These are phyloP conservation scores for Parmales sp. DNA, from an alignment of 108 stramenopile genomes.

Conservation along the genomic window DNA sequence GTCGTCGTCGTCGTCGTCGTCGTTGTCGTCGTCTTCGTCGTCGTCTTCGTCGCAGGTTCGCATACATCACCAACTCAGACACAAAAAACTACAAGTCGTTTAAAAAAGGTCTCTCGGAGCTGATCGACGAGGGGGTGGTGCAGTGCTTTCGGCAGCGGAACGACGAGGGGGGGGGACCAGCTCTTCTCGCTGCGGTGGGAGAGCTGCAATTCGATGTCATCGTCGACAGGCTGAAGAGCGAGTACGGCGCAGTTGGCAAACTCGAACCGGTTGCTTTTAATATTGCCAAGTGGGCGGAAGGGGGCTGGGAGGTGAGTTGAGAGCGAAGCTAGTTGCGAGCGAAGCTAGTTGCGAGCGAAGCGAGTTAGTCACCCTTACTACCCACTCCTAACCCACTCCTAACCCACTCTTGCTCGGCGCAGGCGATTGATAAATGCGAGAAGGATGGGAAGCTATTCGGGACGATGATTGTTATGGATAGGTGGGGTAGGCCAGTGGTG, in stretches of 20 bases:
- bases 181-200: conserved; percentile 87
- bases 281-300: conserved; percentile 83
- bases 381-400: no score
- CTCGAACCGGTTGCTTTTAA: conserved; percentile 80
- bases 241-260: conserved; percentile 74
- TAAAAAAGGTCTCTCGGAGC: conserved; percentile 77
- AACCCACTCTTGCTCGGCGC: no score
- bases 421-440: conserved; percentile 82
- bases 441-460: conserved; percentile 79
- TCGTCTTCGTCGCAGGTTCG: not conserved
- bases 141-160: conserved; percentile 82
- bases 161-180: conserved; percentile 81
- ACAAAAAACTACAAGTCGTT: conserved; percentile 84
- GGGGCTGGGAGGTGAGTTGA: conserved; percentile 86
- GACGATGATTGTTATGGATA: conserved; percentile 79
- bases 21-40: no score
- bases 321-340: no score
- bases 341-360: no score
- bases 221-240: conserved; percentile 72
- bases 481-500: conserved; percentile 78
- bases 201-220: conserved; percentile 93
- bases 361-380: no score
- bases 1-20: no score
- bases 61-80: conserved; percentile 72
- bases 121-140: conserved; percentile 87